Base-by-base conservation (phyloP, 805 yeast genomes). In the Teunomyces kruisii region DNA sequence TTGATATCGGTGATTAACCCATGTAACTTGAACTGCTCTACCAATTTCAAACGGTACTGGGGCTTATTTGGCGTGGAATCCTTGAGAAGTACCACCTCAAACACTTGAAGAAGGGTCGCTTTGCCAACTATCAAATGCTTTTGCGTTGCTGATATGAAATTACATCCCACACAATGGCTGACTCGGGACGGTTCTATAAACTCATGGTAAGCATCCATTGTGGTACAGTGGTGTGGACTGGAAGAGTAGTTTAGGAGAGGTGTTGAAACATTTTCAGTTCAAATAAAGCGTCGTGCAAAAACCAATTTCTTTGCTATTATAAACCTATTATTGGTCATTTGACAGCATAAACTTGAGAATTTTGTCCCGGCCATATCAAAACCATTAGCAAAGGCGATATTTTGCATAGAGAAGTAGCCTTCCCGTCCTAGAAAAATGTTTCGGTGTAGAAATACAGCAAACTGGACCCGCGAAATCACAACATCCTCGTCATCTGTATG, bases 201-300 rank as follows among this genome's bases (percentile, higher is more conserved):
- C 61, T 86, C 89, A 52, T 84, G 81, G 62, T 86, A 87, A 12
- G 86, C 84, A 56, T 88, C 88, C 97, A 89, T 89, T 32, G 32
- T 41, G 17, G 24, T 35, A 26, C 40, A n/a, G 19, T 19, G 13
- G n/a, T 17, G 5, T 3, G 28, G 28, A 10, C 12, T 41, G 17
- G 32, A 32, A 32, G 15, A 26, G 35, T 31, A 32, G 40, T 38
- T 44, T 35, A 29, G 32, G 42, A 40, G 47, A 40, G 44, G 38
- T 42, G 32, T 27, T 38, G 38, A 41, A 33, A 32, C 38, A 27
- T 37, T 41, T 26, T 35, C 38, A 35, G 38, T 22, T 35, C 14
- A 22, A 19, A 7, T 4, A 22, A 17, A 19, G 38, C 6, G 38
- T 35, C 19, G 38, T 35, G 38, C 28, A 3, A 19, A 19, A 19